Evolutionary conservation across 1,139 yeast genomes (phyloP).

Genomic region (Pichiaceae sp.): DNA sequence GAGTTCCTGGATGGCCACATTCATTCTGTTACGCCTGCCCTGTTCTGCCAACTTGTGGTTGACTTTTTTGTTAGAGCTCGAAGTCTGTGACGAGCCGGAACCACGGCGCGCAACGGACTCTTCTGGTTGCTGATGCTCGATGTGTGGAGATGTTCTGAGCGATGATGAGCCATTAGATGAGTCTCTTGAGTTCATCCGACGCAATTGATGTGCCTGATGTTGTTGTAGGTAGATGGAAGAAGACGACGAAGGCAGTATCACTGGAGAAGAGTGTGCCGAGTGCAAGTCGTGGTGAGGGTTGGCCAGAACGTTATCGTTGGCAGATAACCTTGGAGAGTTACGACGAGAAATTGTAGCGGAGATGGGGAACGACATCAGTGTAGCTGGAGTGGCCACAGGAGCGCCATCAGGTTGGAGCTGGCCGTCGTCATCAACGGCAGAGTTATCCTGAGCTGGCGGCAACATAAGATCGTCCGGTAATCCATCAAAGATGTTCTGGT

Average conservation of each 20-base stretch:
- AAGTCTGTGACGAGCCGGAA: constrained; percentile 1
- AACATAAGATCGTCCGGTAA: constrained; percentile 19
- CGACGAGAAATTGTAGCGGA: constrained; percentile 1
- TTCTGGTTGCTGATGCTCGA: constrained; percentile 6
- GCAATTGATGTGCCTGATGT: constrained; percentile 4
- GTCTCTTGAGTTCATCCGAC: background rate
- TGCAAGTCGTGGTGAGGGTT: constrained; percentile 29
- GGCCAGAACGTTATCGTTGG: constrained; percentile 20
- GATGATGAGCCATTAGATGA: constrained; percentile 8
- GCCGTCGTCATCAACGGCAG: constrained; percentile 1
- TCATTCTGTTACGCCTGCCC: constrained; percentile 89
- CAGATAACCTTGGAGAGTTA: constrained; percentile 2
- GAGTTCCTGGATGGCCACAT: constrained; percentile 72
- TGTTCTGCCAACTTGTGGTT: constrained; percentile 94
- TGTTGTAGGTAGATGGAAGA: constrained; percentile 8
- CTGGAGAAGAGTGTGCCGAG: constrained; percentile 32
- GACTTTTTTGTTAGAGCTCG: constrained; percentile 44
- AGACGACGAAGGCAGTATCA: constrained; percentile 24
- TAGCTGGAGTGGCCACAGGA: constrained; percentile 19
- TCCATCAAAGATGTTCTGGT: constrained; percentile 13
- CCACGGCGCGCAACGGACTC: background rate
- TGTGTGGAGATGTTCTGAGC: constrained; percentile 11
- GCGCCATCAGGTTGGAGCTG: constrained; percentile 1
- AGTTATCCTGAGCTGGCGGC: constrained; percentile 18
- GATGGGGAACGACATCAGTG: constrained; percentile 15